Evolutionary conservation across 169 alveolate species (phyloP), one percentile per base, ranked within the genome.

Genomic region (Blepharisma undulans): DNA sequence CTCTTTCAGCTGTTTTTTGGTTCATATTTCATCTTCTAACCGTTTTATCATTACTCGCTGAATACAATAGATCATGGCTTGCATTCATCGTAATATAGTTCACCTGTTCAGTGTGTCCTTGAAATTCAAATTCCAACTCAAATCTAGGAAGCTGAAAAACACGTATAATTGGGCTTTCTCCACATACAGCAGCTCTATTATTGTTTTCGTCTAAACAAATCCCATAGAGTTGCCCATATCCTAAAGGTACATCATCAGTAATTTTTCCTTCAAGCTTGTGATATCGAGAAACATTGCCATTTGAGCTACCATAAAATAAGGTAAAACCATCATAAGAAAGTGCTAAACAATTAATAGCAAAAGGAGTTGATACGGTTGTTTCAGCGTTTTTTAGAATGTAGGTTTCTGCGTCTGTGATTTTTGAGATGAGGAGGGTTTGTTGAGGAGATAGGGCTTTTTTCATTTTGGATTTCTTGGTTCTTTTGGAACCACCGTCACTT

Each of bases 41-140:
- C 2, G 97, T 92, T 85, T 93, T 93, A 89, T 97, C 98, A 90
- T 96, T 98, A 32, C 97, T 95, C 48, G 98, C 97, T 27, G 98
- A 94, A 66, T 95, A 96, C 14, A 96, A 94, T 33, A 96, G 10
- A 0, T 82, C 61, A 16, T 82, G 18, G 7, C 7, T 22, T n/a
- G 27, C 32, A 36, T 8, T 8, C 8, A 82, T 18, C 8, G 29
- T 10, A n/a, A 27, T 27, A 25, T 60, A 14, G 36, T 82, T 82
- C 78, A 82, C 89, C 36, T 22, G 61, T 10, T 22, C 76, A 22
- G 1, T 22, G 34, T 82, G 89, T 1, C 89, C 89, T 32, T 14
- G 32, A n/a, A 82, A 59, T 16, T 60, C 77, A 22, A 6, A 16
- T 14, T 14, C 25, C 84, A 30, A 30, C 22, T 82, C 89, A 82